Evolutionary conservation across 2,329 filamentous ascomycete genomes (phyloP), one percentile per base, ranked within the genome.

Genomic region (Fusarium sp.): DNA sequence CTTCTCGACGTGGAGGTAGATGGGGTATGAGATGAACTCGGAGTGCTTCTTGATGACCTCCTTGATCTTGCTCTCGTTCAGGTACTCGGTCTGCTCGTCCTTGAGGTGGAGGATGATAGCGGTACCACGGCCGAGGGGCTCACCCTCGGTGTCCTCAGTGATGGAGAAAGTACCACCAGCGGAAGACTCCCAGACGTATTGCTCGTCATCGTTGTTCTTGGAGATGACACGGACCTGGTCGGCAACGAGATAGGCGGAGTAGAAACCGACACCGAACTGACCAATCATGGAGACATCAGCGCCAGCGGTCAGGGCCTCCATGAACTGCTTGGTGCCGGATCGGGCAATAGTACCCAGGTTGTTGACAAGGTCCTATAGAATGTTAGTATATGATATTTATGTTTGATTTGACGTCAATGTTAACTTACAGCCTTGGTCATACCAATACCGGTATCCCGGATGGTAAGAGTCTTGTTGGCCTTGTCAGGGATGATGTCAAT

Each of bases 1-100:
- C 93, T 99, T 99, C 85, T 93, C 87, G 83, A 99, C 95, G 89
- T 99, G 96, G 79, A 99, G 96, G 91, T 98, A 99, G 93, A 99
- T 99, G 83, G 96, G 96, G 91, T 99, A 99, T 58, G 96, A 98
- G 90, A 99, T 99, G 91, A 99, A 99, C 90, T 99, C 96, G 84
- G 96, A 98, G 93, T 99, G 96, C 94, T 99, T 99, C 95, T 98
- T 98, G 90, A 99, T 95, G 78, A 99, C 96, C 90, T 99, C 96
- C 94, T 99, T 99, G 90, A 99, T 93, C 91, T 96, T 96, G 90
- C 90, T 90, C 93, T 99, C 96, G 87, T 98, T 97, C 79, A 98
- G 90, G 92, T 98, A 99, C 86, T 98, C 96, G 77, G 89, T 90
- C 90, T 99, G 96, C 91, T 99, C 96, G 80, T 99, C 96, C 94